Evolutionary conservation across 225 moss, liverwort and hornwort genomes (phyloP), one percentile per base, ranked within the genome.

Genomic region (Straminergon stramineum): DNA sequence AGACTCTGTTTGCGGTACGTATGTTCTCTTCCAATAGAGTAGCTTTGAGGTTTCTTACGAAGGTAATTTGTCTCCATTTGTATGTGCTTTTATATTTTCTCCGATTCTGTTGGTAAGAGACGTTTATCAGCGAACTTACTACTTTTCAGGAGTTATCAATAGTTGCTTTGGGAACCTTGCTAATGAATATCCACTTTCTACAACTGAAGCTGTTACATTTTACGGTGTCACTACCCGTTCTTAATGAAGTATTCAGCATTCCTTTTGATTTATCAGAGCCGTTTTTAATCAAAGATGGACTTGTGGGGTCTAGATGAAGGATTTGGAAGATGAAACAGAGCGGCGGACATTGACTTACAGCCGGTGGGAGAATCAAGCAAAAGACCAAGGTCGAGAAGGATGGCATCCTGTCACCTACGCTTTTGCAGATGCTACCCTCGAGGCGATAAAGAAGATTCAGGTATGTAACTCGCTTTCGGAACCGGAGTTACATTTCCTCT

Each of bases 391-490:
- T 80, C 94, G 97, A 88, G 91, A 94, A 94, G 96, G 96, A 74
- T 99, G 98, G 98, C 98, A 99, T 91, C 98, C 98, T 20, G 92
- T 96, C 85, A 97, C 97, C 43, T 95, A 95, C 79, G 92, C 95
- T 77, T 99, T 94, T 89, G 90, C 95, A 85, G 96, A 96, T 82
- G 96, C 97, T 74, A 92, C 97, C 8, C 74, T 96, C 74, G 78
- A 91, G 84, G 86, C 95, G 64, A 93, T 99, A 55, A 93, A 91
- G 85, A 94, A 94, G 69, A 96, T 99, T 68, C 97, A 97, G 98
- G 98, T 97, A n/a, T 87, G 83, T 81, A 87, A 39, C 87, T 62
- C 37, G 34, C 55, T 79, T 76, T 37, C 61, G 58, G 8, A 85
- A 84, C 7, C 26, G 32, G 24, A 84, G 37, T 68, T 60, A 16